Evolutionary conservation across 768 basidiomycete species (phyloP).

Genomic region (Amanita pallidorosea): DNA sequence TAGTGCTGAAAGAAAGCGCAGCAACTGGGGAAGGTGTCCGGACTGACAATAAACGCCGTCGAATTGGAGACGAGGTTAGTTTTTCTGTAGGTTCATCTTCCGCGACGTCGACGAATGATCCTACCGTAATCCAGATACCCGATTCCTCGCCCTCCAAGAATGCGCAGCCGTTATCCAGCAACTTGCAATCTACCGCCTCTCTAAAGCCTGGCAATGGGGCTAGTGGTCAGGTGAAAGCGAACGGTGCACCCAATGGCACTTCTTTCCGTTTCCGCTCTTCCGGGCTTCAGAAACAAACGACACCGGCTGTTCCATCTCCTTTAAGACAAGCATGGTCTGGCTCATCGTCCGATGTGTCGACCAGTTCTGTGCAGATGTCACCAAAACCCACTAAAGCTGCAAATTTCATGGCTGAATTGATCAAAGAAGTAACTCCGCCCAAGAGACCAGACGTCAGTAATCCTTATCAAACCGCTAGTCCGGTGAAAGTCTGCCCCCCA

Average conservation of each 20-base stretch:
- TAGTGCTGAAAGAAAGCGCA: conserved; percentile 24
- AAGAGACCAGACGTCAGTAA: conserved; percentile 62
- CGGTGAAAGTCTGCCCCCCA: conserved; percentile 34
- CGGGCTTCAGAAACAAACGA: conserved; percentile 37
- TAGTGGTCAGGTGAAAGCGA: neutral
- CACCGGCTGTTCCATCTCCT: conserved; percentile 63
- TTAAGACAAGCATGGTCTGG: conserved; percentile 65
- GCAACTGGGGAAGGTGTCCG: conserved; percentile 24
- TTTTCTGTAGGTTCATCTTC: conserved; percentile 21
- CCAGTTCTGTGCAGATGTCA: conserved; percentile 22
- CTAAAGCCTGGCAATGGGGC: conserved; percentile 7
- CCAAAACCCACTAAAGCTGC: conserved; percentile 55
- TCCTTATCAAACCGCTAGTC: conserved; percentile 68
- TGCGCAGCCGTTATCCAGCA: conserved; percentile 11
- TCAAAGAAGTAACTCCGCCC: conserved; percentile 59
- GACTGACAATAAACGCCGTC: conserved; percentile 51
- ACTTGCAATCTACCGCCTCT: conserved; percentile 15
- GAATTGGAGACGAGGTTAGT: conserved; percentile 36
- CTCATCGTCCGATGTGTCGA: conserved; percentile 23
- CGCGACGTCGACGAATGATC: conserved; percentile 8
- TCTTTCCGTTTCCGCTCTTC: conserved; percentile 27
- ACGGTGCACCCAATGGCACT: neutral
- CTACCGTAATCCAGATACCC: neutral
- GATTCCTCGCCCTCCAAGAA: conserved; percentile 14
- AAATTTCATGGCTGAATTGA: conserved; percentile 55